Evolutionary conservation across 768 basidiomycete species (phyloP), one percentile per base, ranked within the genome.

Genomic region (Pulveroboletus sp.): DNA sequence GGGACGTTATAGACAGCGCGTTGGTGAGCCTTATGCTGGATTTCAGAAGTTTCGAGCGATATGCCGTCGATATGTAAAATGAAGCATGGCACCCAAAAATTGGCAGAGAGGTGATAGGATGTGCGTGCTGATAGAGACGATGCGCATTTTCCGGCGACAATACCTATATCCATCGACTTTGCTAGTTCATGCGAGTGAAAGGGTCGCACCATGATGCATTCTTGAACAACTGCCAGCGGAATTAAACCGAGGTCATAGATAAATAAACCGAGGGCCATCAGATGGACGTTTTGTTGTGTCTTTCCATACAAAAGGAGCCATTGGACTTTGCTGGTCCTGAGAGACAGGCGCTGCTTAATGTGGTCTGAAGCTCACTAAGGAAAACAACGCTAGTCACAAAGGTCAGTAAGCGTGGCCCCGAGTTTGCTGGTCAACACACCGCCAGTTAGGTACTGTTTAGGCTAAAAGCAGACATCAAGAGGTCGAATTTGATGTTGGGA

Each of bases 191-290:
- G 85, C 0, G 82, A 78, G 54, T 78, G 80, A 73, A 89, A 91
- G 70, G 87, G 87, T 24, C 85, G 83, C 38, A 89, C 85, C 45
- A 92, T 21, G 21, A 90, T 89, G 6, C 85, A 85, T 65, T 92
- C 89, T 69, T 87, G 90, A 1, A 86, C 82, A 7, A 93, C 89
- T 1, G 88, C 82, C 6, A 93, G 71, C 0, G 21, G 21, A 21
- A 2, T 21, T 3, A 88, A 74, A 3, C 89, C 89, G 3, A 91
- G 70, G 3, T n/a, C n/a, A n/a, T n/a, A n/a, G n/a, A n/a, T n/a
- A n/a, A n/a, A n/a, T 3, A 88, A 74, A 3, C 89, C 89, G 3
- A 91, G 70, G 3, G 7, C 89, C 90, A 59, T 87, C 21, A 91
- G 38, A 89, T 69, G 57, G 89, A 90, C 74, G 59, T 74, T 77